phyloP scores from a whole-genome alignment of 2,329 filamentous ascomycete species.

The Periconia digitata region DNA sequence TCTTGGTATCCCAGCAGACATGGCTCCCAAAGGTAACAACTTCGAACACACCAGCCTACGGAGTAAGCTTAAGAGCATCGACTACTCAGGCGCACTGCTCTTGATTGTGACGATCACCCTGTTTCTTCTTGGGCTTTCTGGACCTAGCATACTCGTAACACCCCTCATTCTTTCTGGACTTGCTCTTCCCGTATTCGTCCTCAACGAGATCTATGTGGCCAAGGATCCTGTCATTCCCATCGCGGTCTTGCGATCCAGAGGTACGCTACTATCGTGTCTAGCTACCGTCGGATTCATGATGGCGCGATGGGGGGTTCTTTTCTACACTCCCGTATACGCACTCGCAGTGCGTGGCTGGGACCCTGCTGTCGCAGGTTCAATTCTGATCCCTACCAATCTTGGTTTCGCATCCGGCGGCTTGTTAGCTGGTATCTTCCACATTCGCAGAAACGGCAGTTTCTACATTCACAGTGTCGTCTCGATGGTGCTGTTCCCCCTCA shows the following conservation, averaged over 20 bases:
- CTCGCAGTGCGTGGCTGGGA: constrained; percentile 72
- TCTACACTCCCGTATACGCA: constrained; percentile 79
- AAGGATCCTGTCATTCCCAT: constrained; percentile 75
- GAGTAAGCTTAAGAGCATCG: constrained; percentile 65
- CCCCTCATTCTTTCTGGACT: constrained; percentile 64
- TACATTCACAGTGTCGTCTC: constrained; percentile 65
- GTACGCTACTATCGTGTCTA: constrained; percentile 71
- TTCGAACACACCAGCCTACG: constrained; percentile 42
- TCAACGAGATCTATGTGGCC: constrained; percentile 66
- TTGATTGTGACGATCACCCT: constrained; percentile 61
- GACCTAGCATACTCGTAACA: constrained; percentile 60
- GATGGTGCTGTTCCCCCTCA: constrained; percentile 63
- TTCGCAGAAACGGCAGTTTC: constrained; percentile 72
- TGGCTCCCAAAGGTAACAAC: constrained; percentile 40
- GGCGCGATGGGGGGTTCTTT: constrained; percentile 76
- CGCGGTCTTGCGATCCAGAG: constrained; percentile 67
- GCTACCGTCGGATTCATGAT: constrained; percentile 79
- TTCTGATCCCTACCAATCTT: constrained; percentile 78
- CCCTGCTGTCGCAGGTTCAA: constrained; percentile 70
- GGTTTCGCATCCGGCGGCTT: constrained; percentile 77
- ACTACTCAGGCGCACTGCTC: constrained; percentile 71
- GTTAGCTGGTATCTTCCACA: constrained; percentile 73
- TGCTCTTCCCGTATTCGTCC: constrained; percentile 54
- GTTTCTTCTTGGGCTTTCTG: constrained; percentile 70
- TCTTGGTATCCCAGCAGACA: constrained; percentile 62